These are phyloP conservation scores for Globisporangium yorkense DNA, from an alignment of 352 stramenopile species.

Conservation along the genomic window DNA sequence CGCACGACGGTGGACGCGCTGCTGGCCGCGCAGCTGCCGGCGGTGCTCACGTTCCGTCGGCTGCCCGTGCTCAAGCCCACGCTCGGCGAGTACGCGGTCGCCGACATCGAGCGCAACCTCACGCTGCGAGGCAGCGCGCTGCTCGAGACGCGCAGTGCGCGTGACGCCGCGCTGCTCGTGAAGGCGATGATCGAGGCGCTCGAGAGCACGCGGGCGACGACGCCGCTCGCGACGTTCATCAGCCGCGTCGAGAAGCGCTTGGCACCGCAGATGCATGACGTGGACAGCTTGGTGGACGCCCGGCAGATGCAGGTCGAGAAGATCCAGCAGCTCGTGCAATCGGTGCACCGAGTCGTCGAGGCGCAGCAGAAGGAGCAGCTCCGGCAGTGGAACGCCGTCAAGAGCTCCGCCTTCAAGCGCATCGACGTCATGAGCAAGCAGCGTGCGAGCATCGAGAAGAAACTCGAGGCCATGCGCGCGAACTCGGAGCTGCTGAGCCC, in stretches of 20 bases:
- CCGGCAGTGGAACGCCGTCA: constrained; percentile 49
- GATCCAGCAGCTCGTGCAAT: constrained; percentile 48
- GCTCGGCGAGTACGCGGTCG: constrained; percentile 52
- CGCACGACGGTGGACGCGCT: constrained; percentile 34
- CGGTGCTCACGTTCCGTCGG: constrained; percentile 50
- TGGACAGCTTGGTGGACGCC: neutral
- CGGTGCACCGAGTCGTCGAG: constrained; percentile 38
- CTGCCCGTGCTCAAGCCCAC: constrained; percentile 30
- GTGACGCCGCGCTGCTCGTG: constrained; percentile 48
- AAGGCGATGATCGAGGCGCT: constrained; percentile 49
- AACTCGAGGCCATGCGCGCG: constrained; percentile 52
- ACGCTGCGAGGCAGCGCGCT: constrained; percentile 34
- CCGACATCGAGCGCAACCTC: constrained; percentile 54
- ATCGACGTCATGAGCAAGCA: constrained; percentile 66
- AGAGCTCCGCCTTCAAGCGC: constrained; percentile 50
- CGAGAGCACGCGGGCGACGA: constrained; percentile 27
- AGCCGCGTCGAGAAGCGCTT: constrained; percentile 47
- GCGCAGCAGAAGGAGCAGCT: constrained; percentile 34
- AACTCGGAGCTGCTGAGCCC: constrained; percentile 30
- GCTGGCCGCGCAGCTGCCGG: constrained; percentile 29
- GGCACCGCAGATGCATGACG: constrained; percentile 8
- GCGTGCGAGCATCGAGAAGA: constrained; percentile 48
- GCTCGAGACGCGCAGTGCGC: constrained; percentile 17
- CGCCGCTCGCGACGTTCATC: constrained; percentile 41
- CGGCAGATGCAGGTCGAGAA: constrained; percentile 26